Base-by-base conservation (phyloP, 495 filamentous ascomycete species). In the Neurospora sp. region DNA sequence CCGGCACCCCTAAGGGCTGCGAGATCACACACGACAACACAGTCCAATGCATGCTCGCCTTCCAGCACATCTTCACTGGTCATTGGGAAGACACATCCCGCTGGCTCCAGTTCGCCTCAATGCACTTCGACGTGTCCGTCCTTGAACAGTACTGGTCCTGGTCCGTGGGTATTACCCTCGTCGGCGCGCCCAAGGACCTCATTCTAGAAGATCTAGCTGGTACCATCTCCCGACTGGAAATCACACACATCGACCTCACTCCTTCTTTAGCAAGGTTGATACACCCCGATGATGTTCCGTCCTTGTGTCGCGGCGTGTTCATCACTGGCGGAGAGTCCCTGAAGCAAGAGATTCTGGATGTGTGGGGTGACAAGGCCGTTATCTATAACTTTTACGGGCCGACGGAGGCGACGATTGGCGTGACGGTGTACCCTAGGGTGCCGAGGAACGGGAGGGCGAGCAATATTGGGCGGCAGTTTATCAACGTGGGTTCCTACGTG, bases 81-180 rank as follows among this genome's bases (percentile, higher is more conserved):
- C 90, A 89, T 74, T 94, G 93, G 93, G 85, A 89, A 74, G 74
- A 80, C 4, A 78, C 88, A 16, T 95, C 93, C 1, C 86, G 89
- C 69, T 96, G 92, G 89, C 83, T 97, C 16, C 93, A 97, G 79
- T 97, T 97, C 77, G 93, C 93, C 8, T 93, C 92, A 1, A 92
- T 94, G 71, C 93, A 95, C 78, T 97, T 97, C 73, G 93, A 97
- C 76, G 93, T 96, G 27, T 93, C 91, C 38, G 92, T 96, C 7
- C 83, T 96, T 18, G 93, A 97, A 79, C 93, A 95, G 75, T 96
- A 92, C 79, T 96, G 92, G 92, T 93, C 88, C 69, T 96, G 93
- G 93, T 92, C 88, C 69, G 90, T 93, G 12, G 93, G 93, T 8
- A 92, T 96, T 59, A 90, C 90, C 11, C 88, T 96, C 6, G 90